phyloP scores from a whole-genome alignment of 2,329 filamentous ascomycete species.

The Byssothecium circinans region DNA sequence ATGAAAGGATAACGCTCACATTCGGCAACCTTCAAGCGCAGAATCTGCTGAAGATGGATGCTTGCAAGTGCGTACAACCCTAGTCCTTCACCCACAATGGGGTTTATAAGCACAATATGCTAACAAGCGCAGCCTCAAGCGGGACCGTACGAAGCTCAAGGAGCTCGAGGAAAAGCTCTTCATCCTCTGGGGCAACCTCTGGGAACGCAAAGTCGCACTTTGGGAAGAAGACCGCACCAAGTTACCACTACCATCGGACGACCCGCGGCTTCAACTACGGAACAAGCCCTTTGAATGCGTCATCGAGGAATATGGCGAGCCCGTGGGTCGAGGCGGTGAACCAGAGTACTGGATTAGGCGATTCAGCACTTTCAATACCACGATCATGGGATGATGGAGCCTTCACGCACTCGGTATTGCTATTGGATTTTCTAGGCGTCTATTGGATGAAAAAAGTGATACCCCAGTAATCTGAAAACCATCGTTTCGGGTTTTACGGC shows the following conservation, averaged over 20 bases:
- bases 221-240: conserved; percentile 47
- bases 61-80: conserved; percentile 54
- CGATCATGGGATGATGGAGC: conserved; percentile 1
- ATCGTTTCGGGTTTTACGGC: too few species aligned
- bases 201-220: conserved; percentile 39
- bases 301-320: conserved; percentile 45
- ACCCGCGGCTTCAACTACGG: conserved; percentile 25
- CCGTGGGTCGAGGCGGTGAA: conserved; percentile 2
- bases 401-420: background rate
- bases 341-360: conserved; percentile 1
- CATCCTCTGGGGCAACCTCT: conserved; percentile 79
- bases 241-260: conserved; percentile 28
- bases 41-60: conserved; percentile 58
- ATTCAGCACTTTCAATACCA: conserved; percentile 1
- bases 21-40: conserved; percentile 64
- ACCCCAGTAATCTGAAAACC: background rate
- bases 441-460: background rate
- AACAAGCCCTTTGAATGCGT: conserved; percentile 52
- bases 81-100: too few species aligned
- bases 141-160: conserved; percentile 52
- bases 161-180: conserved; percentile 71
- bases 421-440: background rate
- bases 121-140: conserved; percentile 54
- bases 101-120: too few species aligned
- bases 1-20: conserved; percentile 62